Evolutionary conservation across 1,284 basidiomycete genomes (phyloP).

Genomic region (Moesziomyces sp.): DNA sequence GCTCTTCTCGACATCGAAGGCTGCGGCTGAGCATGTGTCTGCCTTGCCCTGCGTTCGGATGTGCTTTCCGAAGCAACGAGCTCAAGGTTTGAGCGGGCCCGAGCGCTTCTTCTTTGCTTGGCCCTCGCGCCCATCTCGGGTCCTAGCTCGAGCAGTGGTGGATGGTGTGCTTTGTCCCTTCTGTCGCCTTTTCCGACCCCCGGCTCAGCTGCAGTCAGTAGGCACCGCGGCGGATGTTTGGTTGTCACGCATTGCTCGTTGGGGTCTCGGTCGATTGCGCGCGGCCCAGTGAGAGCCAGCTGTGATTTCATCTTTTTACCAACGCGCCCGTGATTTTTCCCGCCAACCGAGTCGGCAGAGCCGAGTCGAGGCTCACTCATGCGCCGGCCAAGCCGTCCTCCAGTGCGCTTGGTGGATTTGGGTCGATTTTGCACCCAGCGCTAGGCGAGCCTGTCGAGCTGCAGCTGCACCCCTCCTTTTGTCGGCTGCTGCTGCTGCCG

Average conservation of each 20-base stretch:
- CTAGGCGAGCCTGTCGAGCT: conserved; percentile 1
- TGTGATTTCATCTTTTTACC: neutral
- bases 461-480: conserved; percentile 9
- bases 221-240: too few relatives aligned
- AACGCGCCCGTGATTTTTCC: neutral
- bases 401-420: too few relatives aligned
- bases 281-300: neutral
- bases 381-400: too few relatives aligned
- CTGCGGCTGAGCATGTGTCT: neutral
- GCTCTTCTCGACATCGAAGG: neutral
- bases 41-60: neutral
- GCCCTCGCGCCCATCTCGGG: too few relatives aligned
- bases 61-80: neutral
- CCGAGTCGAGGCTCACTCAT: neutral
- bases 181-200: too few relatives aligned
- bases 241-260: too few relatives aligned
- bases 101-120: too few relatives aligned
- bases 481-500: neutral
- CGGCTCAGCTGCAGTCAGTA: too few relatives aligned
- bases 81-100: too few relatives aligned
- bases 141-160: too few relatives aligned
- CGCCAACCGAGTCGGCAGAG: neutral
- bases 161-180: too few relatives aligned
- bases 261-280: too few relatives aligned
- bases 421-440: neutral